Percentiles rank a stretch among this genome's conserved stretches.
Conservation (phyloP, 2,329 filamentous ascomycete genomes). For the Scytalidium lignicola region DNA sequence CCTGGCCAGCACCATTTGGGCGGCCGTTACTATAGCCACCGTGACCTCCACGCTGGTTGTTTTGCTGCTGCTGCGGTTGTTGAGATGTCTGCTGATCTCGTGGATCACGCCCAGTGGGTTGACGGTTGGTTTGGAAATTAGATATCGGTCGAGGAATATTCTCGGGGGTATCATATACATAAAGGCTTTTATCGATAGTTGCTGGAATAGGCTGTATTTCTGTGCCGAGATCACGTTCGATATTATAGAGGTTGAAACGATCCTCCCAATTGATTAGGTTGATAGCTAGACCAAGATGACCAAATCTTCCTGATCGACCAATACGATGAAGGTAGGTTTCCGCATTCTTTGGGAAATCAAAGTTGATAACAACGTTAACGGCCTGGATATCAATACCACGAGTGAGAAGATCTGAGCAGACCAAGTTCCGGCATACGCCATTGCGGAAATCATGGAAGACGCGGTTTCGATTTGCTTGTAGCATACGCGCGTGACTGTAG, state of each 20-base stretch:
- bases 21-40: conserved; percentile 22
- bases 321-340: conserved; percentile 99
- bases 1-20: conserved; percentile 19
- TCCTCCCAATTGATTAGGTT: conserved; percentile 99
- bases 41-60: conserved; percentile 18
- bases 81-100: conserved; percentile 6
- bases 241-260: conserved; percentile 97
- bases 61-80: conserved; percentile 18
- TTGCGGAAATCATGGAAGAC: conserved; percentile 99
- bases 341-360: conserved; percentile 98
- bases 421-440: conserved; percentile 93
- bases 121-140: conserved; percentile 34
- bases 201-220: conserved; percentile 96
- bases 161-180: conserved; percentile 96
- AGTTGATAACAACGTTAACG: conserved; percentile 99
- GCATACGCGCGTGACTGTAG: conserved; percentile 98
- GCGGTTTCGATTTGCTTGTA: conserved; percentile 92
- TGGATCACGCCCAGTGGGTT: conserved; percentile 21
- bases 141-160: conserved; percentile 81
- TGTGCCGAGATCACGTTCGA: conserved; percentile 93
- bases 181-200: conserved; percentile 94
- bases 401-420: conserved; percentile 95
- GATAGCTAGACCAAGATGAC: conserved; percentile 94
- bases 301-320: conserved; percentile 93
- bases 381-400: conserved; percentile 99